A percentile compares a stretch with the other conserved stretches of the same genome.
Evolutionary conservation across 768 basidiomycete genomes (phyloP).

Genomic region (Rhizopogon rudus): DNA sequence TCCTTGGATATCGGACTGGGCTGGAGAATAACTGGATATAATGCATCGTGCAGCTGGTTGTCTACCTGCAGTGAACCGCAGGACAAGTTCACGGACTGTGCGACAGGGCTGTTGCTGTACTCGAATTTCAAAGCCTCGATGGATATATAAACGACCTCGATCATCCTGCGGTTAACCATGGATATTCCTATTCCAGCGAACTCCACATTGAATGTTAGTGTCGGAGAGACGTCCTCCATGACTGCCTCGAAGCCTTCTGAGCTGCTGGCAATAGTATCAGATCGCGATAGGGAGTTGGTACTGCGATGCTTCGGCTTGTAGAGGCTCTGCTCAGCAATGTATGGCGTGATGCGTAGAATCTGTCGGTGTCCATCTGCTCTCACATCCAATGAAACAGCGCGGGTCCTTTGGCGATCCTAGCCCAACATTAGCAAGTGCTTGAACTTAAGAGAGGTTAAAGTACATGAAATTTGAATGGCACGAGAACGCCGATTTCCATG

Average conservation of each 20-base stretch:
- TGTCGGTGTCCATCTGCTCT: constrained; percentile 86
- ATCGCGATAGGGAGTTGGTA: constrained; percentile 42
- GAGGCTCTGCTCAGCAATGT: constrained; percentile 77
- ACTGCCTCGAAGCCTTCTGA: constrained; percentile 83
- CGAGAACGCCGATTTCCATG: constrained; percentile 90
- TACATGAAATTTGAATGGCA: constrained; percentile 85
- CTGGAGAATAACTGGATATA: constrained; percentile 93
- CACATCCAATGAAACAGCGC: constrained; percentile 83
- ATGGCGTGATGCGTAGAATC: constrained; percentile 81
- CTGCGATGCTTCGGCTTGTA: constrained; percentile 73
- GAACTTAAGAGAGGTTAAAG: constrained; percentile 16
- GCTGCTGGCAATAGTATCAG: constrained; percentile 67
- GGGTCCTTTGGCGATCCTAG: constrained; percentile 52
- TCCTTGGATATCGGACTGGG: constrained; percentile 85
- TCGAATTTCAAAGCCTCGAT: constrained; percentile 77
- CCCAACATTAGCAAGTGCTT: neutral
- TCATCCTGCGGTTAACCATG: constrained; percentile 78
- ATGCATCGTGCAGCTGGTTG: constrained; percentile 94
- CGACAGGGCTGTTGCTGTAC: constrained; percentile 72
- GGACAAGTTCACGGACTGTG: constrained; percentile 75
- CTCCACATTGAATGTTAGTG: constrained; percentile 64
- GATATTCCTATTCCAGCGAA: constrained; percentile 92
- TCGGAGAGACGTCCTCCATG: constrained; percentile 64
- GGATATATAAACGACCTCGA: constrained; percentile 88
- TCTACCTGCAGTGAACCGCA: constrained; percentile 92